A percentile compares a stretch with the other conserved stretches of the same genome.
phyloP scores from a whole-genome alignment of 2,329 filamentous ascomycete species.

The Amesomyces nigricolor region DNA sequence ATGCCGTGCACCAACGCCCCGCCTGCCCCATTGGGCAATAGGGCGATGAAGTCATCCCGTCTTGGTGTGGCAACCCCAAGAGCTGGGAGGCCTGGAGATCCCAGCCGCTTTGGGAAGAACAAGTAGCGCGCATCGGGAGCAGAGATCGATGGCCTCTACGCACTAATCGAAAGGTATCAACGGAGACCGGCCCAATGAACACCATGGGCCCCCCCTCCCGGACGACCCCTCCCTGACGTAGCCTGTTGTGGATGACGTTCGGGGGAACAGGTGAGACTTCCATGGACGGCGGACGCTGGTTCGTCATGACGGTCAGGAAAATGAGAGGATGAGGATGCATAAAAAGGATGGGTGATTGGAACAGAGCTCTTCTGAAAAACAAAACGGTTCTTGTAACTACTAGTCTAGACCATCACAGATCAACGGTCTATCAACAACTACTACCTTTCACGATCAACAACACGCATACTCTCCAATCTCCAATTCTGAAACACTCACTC shows the following conservation, averaged over 20 bases:
- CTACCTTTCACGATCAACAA: background rate
- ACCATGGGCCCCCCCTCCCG: no score
- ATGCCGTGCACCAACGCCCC: background rate
- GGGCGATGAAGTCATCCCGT: slow-evolving; percentile 8
- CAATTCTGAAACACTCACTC: background rate
- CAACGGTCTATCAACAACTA: background rate
- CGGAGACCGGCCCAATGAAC: background rate
- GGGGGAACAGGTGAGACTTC: background rate
- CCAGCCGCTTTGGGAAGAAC: background rate
- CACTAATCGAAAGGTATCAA: background rate
- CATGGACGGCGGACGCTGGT: background rate
- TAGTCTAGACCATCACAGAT: background rate
- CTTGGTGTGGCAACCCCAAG: slow-evolving; percentile 4
- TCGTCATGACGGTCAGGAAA: background rate
- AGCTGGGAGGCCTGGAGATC: background rate
- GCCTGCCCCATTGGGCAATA: background rate
- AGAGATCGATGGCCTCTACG: background rate
- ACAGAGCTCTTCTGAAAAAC: background rate
- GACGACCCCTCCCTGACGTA: slow-evolving; percentile 6
- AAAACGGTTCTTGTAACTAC: background rate
- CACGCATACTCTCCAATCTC: background rate
- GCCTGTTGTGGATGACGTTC: background rate
- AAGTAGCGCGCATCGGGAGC: background rate
- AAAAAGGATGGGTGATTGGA: background rate
- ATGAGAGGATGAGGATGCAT: background rate